Percentiles rank a stretch among this genome's conserved stretches.
phyloP scores from a whole-genome alignment of 305 asterid genomes.

The Solanum aculeatissimum region DNA sequence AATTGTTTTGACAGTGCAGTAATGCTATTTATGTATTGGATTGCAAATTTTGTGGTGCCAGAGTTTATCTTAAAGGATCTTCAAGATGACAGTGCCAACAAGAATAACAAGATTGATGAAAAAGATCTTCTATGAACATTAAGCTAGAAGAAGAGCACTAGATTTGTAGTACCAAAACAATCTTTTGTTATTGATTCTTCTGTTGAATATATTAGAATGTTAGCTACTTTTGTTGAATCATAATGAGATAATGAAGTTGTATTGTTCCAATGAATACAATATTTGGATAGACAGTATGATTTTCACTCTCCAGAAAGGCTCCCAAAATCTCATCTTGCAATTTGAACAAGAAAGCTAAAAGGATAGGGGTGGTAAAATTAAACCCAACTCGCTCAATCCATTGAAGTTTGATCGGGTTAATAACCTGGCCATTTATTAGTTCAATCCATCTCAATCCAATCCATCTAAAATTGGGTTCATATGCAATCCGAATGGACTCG shows the following conservation, averaged over 20 bases:
- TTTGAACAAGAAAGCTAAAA: too few relatives aligned
- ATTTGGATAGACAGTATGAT: not conserved
- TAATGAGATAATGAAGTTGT: not conserved
- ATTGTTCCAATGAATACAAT: not conserved
- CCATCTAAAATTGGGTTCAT: too few relatives aligned
- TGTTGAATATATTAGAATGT: not conserved
- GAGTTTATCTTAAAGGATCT: constrained; percentile 24
- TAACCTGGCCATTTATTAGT: too few relatives aligned
- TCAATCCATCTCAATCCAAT: too few relatives aligned
- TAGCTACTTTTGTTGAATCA: too few relatives aligned
- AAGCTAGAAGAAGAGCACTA: not conserved
- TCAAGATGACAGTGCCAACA: constrained; percentile 12
- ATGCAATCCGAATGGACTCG: too few relatives aligned
- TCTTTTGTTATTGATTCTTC: not conserved
- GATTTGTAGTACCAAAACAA: not conserved
- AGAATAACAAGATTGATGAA: not conserved
- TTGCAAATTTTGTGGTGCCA: constrained; percentile 50
- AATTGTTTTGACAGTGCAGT: constrained; percentile 20
- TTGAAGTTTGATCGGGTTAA: too few relatives aligned
- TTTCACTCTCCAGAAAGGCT: too few relatives aligned
- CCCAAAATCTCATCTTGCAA: too few relatives aligned
- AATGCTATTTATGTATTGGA: constrained; percentile 29
- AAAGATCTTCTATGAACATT: constrained; percentile 4
- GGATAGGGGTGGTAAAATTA: too few relatives aligned
- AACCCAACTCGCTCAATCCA: accelerated